These are phyloP conservation scores for Alternaria atra DNA, from an alignment of 2,329 filamentous ascomycete species.

Conservation along the genomic window DNA sequence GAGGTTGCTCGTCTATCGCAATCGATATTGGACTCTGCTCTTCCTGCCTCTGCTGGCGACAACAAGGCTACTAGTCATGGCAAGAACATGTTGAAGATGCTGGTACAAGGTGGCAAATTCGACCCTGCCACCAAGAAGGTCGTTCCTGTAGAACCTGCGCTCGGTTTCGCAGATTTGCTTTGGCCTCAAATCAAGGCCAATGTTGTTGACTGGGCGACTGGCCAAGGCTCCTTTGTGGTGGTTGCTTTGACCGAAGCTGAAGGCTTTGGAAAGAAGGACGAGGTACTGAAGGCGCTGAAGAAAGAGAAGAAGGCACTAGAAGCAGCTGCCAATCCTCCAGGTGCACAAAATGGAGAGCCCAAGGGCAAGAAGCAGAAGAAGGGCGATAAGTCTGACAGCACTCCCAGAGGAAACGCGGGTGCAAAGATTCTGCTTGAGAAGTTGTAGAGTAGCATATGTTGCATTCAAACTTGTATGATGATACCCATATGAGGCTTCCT, in stretches of 20 bases:
- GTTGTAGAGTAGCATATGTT: slow-evolving; percentile 30
- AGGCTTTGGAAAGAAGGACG: slow-evolving; percentile 72
- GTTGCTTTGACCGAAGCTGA: slow-evolving; percentile 79
- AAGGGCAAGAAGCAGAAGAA: slow-evolving; percentile 48
- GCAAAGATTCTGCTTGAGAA: slow-evolving; percentile 58
- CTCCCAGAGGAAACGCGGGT: slow-evolving; percentile 55
- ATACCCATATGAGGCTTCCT: slow-evolving; percentile 7
- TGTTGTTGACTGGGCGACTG: slow-evolving; percentile 83
- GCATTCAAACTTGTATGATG: slow-evolving; percentile 12
- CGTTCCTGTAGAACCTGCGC: slow-evolving; percentile 74
- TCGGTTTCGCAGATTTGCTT: slow-evolving; percentile 83
- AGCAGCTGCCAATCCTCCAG: slow-evolving; percentile 67
- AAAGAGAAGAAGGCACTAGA: slow-evolving; percentile 76
- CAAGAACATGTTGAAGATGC: slow-evolving; percentile 88
- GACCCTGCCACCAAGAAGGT: slow-evolving; percentile 76
- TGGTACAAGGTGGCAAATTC: slow-evolving; percentile 89
- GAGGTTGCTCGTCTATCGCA: slow-evolving; percentile 64
- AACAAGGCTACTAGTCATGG: slow-evolving; percentile 65
- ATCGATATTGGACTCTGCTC: slow-evolving; percentile 47
- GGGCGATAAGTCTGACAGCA: slow-evolving; percentile 52
- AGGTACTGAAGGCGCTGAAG: slow-evolving; percentile 74
- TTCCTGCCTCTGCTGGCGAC: slow-evolving; percentile 37
- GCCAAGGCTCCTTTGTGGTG: slow-evolving; percentile 85
- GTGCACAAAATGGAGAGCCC: slow-evolving; percentile 43
- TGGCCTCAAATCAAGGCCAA: slow-evolving; percentile 81